These are phyloP conservation scores for Candida nanaspora DNA, from an alignment of 805 yeast species.

Conservation along the genomic window DNA sequence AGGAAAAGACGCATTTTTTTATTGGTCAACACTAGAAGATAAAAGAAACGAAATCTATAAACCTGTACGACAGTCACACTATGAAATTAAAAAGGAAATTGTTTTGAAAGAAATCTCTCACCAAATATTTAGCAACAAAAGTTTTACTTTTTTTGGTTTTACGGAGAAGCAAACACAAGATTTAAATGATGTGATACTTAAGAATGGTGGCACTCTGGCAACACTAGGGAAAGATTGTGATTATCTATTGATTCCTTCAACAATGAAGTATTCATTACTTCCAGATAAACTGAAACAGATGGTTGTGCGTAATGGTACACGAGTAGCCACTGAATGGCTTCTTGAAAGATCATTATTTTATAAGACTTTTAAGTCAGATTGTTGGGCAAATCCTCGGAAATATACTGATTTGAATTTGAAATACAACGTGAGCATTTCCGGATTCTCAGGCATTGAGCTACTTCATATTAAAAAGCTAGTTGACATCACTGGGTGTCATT, in stretches of 20 bases:
- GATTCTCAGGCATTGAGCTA: constrained; percentile 23
- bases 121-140: constrained; percentile 32
- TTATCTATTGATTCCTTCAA: constrained; percentile 21
- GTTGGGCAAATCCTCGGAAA: constrained; percentile 22
- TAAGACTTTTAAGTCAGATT: constrained; percentile 11
- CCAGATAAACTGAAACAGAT: constrained; percentile 10
- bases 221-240: neutral
- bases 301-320: constrained; percentile 17
- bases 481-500: constrained; percentile 42
- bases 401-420: constrained; percentile 17
- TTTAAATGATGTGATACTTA: constrained; percentile 8
- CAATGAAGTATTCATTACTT: constrained; percentile 7
- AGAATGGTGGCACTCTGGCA: constrained; percentile 20
- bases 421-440: constrained; percentile 27
- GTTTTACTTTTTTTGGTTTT: constrained; percentile 32
- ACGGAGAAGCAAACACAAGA: constrained; percentile 11
- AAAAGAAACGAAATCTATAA: neutral
- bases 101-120: constrained; percentile 4
- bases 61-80: no score
- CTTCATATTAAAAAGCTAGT: constrained; percentile 46
- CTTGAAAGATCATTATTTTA: constrained; percentile 22
- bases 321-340: constrained; percentile 25
- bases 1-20: constrained; percentile 26
- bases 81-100: no score
- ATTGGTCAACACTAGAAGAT: constrained; percentile 26